These are phyloP conservation scores for Phylloporus sp. DNA, from an alignment of 768 basidiomycete species.

Conservation along the genomic window DNA sequence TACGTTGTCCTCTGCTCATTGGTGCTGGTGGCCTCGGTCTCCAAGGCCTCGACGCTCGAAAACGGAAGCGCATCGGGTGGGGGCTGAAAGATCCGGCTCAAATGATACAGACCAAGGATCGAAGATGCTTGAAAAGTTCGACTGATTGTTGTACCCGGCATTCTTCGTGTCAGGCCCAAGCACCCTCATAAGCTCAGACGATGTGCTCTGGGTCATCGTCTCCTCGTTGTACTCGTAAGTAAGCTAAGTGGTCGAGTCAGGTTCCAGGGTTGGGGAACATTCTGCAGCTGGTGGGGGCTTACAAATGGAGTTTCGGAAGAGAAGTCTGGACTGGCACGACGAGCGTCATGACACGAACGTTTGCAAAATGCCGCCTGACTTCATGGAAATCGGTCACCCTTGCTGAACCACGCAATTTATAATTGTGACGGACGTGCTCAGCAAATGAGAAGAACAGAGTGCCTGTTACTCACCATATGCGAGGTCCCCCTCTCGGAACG, in stretches of 20 bases:
- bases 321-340: constrained; percentile 48
- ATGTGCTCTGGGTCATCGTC: constrained; percentile 30
- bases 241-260: constrained; percentile 62
- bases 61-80: constrained; percentile 52
- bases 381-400: constrained; percentile 90
- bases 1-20: constrained; percentile 50
- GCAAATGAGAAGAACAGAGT: neutral
- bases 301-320: constrained; percentile 69
- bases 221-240: constrained; percentile 49
- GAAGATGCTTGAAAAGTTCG: constrained; percentile 33
- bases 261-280: constrained; percentile 60
- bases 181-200: constrained; percentile 51
- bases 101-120: constrained; percentile 66
- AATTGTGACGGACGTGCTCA: constrained; percentile 34
- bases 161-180: constrained; percentile 33
- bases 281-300: constrained; percentile 62
- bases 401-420: constrained; percentile 80
- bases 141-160: constrained; percentile 23
- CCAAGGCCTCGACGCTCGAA: constrained; percentile 43
- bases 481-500: constrained; percentile 1
- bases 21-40: constrained; percentile 33
- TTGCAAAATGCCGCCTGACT: constrained; percentile 87
- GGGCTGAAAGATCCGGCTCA: constrained; percentile 47
- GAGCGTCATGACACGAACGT: constrained; percentile 75
- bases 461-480: constrained; percentile 44